phyloP scores from a whole-genome alignment of 75 land plant species.

The Adiantum capillusveneris region DNA sequence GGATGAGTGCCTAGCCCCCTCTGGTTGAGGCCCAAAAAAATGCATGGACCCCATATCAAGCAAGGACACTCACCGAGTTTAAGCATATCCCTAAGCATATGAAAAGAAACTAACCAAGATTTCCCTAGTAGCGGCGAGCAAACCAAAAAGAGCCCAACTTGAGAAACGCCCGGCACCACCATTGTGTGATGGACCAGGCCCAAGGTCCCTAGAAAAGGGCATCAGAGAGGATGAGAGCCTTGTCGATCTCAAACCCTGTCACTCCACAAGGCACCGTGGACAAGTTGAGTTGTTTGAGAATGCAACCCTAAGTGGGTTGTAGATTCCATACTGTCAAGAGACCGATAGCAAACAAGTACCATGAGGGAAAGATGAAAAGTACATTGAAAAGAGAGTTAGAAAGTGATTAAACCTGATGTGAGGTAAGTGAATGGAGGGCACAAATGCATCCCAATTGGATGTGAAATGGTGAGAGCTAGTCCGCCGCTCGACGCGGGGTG shows the following conservation, averaged over 20 bases:
- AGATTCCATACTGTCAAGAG: slow-evolving; percentile 3
- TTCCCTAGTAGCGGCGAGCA: slow-evolving; percentile 13
- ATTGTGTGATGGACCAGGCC: neutral
- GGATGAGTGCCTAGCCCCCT: no score
- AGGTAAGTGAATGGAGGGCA: slow-evolving; percentile 9
- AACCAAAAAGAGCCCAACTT: slow-evolving; percentile 11
- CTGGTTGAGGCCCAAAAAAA: neutral
- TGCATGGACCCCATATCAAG: slow-evolving; percentile 5
- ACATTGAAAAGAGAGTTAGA: slow-evolving; percentile 15
- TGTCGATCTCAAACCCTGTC: neutral
- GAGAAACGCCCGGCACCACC: neutral
- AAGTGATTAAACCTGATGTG: slow-evolving; percentile 7
- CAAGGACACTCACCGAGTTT: slow-evolving; percentile 1
- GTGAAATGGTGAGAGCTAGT: no score
- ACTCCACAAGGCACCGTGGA: neutral
- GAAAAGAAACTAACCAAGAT: slow-evolving; percentile 18
- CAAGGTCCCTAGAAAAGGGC: neutral
- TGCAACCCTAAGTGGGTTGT: slow-evolving; percentile 7
- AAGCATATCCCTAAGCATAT: slow-evolving; percentile 8
- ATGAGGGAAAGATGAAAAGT: slow-evolving; percentile 12
- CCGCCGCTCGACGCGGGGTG: no score
- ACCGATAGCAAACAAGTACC: neutral
- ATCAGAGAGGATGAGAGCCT: slow-evolving; percentile 5
- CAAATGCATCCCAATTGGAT: neutral
- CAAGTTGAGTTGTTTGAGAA: slow-evolving; percentile 12